Base-by-base conservation (phyloP, 2,329 filamentous ascomycete genomes). In the Fusarium equiseti region DNA sequence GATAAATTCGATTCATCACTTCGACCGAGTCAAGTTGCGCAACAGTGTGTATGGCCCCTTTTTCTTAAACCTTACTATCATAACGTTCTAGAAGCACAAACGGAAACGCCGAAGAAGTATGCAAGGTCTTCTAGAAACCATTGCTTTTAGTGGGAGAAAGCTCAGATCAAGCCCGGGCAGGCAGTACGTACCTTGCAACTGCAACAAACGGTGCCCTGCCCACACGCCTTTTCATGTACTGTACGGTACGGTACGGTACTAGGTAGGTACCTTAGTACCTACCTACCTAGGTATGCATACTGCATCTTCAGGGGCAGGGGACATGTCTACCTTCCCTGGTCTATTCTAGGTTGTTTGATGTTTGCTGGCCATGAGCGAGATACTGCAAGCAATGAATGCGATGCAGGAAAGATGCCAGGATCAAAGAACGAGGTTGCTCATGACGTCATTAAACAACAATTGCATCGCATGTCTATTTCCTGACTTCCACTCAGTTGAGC, bases 51-150 rank as follows among this genome's bases (percentile, higher is more conserved):
- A 26, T 24, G 11, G 13, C 27, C 20, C 29, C 51, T 22, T n/a
- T 56, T 18, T 31, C 18, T 62, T 9, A 22, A 6, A 8, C 38
- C 8, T 18, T 38, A 18, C 15, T n/a, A 29, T 46, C 27, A 18
- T 20, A 27, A 66, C 15, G 32, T 66, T 66, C 62, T 50, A 50
- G 62, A 66, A 66, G 35, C 29, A 46, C 32, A 27, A 18, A 50
- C 63, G 62, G 62, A 66, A 61, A 40, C 49, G 24, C 63, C 62
- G 63, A 66, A 61, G 48, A 50, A 49, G 46, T n/a, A 35, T 20
- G 43, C 49, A 32, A 50, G 31, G 11, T 26, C 62, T 66, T 66
- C 63, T 66, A 32, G 63, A 66, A 62, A 44, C 43, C 40, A 42
- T 44, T 50, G 22, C 26, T 62, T 54, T 44, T 45, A 11, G 49